These are phyloP conservation scores for Coemansia javaensis DNA, from an alignment of 192 early-diverging fungal species.

Conservation along the genomic window DNA sequence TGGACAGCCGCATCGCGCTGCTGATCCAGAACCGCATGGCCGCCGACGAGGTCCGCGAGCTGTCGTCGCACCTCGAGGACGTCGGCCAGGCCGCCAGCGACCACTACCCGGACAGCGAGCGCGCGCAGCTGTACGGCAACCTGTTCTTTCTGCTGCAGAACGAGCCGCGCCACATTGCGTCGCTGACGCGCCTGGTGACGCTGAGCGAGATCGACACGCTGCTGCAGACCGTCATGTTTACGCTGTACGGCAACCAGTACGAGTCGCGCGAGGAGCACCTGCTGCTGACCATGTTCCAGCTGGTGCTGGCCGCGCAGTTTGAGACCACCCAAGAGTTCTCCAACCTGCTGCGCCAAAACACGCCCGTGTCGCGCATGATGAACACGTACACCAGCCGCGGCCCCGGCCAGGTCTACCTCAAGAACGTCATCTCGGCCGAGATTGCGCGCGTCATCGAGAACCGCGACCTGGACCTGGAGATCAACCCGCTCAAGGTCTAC, in stretches of 20 bases:
- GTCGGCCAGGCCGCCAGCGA: constrained; percentile 46
- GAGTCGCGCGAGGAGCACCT: constrained; percentile 94
- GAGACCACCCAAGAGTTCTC: constrained; percentile 86
- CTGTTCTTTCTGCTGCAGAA: constrained; percentile 89
- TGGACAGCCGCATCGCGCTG: constrained; percentile 87
- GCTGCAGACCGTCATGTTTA: constrained; percentile 95
- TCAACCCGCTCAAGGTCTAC: constrained; percentile 86
- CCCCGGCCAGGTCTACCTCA: constrained; percentile 89
- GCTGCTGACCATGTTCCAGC: constrained; percentile 93
- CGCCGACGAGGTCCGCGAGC: constrained; percentile 69
- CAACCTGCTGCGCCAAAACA: constrained; percentile 87
- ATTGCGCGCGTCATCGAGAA: constrained; percentile 77
- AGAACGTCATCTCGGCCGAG: constrained; percentile 73
- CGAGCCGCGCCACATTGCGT: constrained; percentile 87
- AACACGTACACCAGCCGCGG: constrained; percentile 93
- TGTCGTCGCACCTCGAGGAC: constrained; percentile 49
- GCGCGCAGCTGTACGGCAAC: constrained; percentile 83
- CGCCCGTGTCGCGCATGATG: constrained; percentile 97
- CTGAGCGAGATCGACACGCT: constrained; percentile 90
- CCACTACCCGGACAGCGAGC: constrained; percentile 72
- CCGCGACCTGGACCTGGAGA: constrained; percentile 83
- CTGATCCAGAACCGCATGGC: constrained; percentile 94
- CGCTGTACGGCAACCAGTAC: constrained; percentile 94
- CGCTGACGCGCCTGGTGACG: constrained; percentile 74
- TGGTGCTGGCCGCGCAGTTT: constrained; percentile 88